Percentiles rank a stretch among this genome's conserved stretches.
Evolutionary conservation across 495 filamentous ascomycete species (phyloP).

Genomic region (Podospora fimiseda): DNA sequence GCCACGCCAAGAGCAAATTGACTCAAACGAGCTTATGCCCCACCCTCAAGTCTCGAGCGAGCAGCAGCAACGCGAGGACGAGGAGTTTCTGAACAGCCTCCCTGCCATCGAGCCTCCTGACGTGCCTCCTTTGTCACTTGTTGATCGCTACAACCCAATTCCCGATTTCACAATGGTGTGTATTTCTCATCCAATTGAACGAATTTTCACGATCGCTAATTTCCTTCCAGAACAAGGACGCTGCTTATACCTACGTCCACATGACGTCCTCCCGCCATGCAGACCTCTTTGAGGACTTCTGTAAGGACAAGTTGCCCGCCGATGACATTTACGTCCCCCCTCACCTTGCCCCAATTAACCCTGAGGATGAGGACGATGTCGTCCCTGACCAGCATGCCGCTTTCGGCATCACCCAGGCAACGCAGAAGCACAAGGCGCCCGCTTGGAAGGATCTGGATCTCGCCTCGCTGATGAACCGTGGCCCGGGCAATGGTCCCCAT

Average conservation of each 20-base stretch:
- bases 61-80: too few species aligned
- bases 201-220: too few species aligned
- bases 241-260: constrained; percentile 79
- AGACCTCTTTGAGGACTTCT: constrained; percentile 89
- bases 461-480: constrained; percentile 58
- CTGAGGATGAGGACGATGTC: constrained; percentile 96
- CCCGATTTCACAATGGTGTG: not conserved
- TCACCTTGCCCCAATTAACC: constrained; percentile 87
- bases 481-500: constrained; percentile 20
- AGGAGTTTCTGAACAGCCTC: too few species aligned
- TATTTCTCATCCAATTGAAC: too few species aligned
- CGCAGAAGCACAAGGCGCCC: constrained; percentile 59
- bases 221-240: constrained; percentile 74
- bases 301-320: constrained; percentile 57
- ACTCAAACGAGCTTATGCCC: too few species aligned
- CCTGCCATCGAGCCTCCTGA: too few species aligned
- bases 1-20: too few species aligned
- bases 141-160: not conserved
- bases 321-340: constrained; percentile 84
- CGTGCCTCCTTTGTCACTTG: not conserved
- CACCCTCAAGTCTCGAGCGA: too few species aligned
- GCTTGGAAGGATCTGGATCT: constrained; percentile 86
- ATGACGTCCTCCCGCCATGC: constrained; percentile 72
- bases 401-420: constrained; percentile 88
- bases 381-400: constrained; percentile 97